These are phyloP conservation scores for Globisporangium middletonii DNA, from an alignment of 352 stramenopile genomes.

Conservation along the genomic window DNA sequence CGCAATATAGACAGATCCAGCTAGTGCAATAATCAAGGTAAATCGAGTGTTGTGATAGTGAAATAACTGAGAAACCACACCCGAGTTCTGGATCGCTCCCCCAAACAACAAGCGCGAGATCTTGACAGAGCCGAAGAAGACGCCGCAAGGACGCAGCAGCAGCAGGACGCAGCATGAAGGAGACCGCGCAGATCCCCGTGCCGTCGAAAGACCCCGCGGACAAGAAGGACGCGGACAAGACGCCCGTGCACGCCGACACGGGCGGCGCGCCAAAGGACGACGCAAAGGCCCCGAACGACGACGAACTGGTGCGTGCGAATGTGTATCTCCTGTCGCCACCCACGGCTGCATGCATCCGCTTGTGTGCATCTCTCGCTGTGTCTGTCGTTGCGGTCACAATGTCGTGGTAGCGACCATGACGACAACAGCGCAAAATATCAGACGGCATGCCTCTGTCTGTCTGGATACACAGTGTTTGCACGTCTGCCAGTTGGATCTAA, in stretches of 20 bases:
- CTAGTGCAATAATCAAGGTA: too few relatives aligned
- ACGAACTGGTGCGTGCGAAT: constrained; percentile 56
- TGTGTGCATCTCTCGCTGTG: background rate
- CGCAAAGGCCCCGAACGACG: constrained; percentile 26
- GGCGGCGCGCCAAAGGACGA: constrained; percentile 18
- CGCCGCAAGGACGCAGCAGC: background rate
- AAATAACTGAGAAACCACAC: too few relatives aligned
- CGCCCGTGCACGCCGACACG: constrained; percentile 13
- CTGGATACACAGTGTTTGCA: background rate
- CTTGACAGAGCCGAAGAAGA: too few relatives aligned
- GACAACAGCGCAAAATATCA: too few relatives aligned
- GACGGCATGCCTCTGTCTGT: background rate
- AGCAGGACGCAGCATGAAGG: constrained; percentile 46
- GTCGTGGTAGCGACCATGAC: too few relatives aligned
- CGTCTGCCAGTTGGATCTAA: too few relatives aligned
- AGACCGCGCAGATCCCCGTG: constrained; percentile 50
- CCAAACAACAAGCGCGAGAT: too few relatives aligned
- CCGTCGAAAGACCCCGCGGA: constrained; percentile 50
- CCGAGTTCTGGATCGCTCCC: too few relatives aligned
- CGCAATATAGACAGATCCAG: too few relatives aligned
- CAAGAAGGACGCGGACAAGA: constrained; percentile 29
- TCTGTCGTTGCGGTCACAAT: background rate
- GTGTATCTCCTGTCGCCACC: background rate
- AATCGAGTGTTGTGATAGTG: too few relatives aligned
- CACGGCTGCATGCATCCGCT: background rate